phyloP scores from a whole-genome alignment of 1,284 basidiomycete species.

The Laetiporus sulphureus region DNA sequence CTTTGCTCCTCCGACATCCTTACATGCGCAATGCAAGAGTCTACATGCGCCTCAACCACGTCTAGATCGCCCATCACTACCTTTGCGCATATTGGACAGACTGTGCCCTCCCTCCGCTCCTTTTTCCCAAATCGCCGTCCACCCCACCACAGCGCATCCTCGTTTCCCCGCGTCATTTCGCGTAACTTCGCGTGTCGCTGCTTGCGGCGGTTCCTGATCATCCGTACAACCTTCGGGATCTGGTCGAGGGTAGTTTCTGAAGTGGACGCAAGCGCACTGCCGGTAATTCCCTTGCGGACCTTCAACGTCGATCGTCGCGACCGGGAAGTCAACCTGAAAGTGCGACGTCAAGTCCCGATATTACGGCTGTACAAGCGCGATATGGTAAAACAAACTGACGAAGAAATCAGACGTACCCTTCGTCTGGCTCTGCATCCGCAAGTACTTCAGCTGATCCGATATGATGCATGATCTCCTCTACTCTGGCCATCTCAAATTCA shows the following conservation, averaged over 20 bases:
- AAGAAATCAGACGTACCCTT: conserved; percentile 33
- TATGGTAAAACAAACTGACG: background rate
- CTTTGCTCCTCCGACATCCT: conserved; percentile 36
- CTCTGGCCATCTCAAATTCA: conserved; percentile 56
- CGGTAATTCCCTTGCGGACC: conserved; percentile 48
- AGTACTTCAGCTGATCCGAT: conserved; percentile 48
- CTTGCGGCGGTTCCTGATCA: conserved; percentile 58
- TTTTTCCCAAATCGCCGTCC: conserved; percentile 16
- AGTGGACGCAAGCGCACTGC: conserved; percentile 24
- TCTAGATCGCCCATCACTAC: conserved; percentile 58
- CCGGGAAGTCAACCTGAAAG: conserved; percentile 16
- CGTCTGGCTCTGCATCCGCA: conserved; percentile 35
- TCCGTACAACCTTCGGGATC: conserved; percentile 46
- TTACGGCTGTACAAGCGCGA: background rate
- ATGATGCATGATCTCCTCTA: conserved; percentile 56
- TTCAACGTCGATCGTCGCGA: conserved; percentile 57
- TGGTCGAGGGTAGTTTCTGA: conserved; percentile 31
- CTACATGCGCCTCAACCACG: conserved; percentile 69
- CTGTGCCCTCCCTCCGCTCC: conserved; percentile 32
- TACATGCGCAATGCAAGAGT: conserved; percentile 60
- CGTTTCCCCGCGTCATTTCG: conserved; percentile 56
- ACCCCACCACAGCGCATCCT: conserved; percentile 30
- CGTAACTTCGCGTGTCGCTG: conserved; percentile 55
- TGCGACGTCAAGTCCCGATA: background rate
- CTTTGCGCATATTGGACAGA: conserved; percentile 62